Conservation (phyloP, 495 filamentous ascomycete species). For the Evernia prunastri region DNA sequence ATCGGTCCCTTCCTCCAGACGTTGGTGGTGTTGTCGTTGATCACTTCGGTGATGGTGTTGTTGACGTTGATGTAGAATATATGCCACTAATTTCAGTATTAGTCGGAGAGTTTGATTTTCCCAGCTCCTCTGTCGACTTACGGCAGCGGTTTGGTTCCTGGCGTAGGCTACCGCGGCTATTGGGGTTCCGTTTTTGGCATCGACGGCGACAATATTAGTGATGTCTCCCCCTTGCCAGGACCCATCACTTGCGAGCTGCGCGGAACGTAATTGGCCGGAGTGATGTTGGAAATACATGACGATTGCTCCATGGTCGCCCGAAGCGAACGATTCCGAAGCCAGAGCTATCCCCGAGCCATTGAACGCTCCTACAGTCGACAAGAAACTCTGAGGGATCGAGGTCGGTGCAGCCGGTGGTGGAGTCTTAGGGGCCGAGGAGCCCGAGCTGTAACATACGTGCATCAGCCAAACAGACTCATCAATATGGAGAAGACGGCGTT, state of each 20-base stretch:
- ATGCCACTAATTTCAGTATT: constrained; percentile 25
- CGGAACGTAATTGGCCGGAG: constrained; percentile 30
- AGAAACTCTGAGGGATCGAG: constrained; percentile 15
- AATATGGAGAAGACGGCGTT: neutral
- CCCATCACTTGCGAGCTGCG: constrained; percentile 24
- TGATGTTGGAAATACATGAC: constrained; percentile 36
- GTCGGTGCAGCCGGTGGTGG: neutral
- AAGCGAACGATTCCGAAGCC: constrained; percentile 32
- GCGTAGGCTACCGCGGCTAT: constrained; percentile 33
- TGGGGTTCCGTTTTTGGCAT: constrained; percentile 35
- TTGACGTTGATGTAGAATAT: constrained; percentile 32
- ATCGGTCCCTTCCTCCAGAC: constrained; percentile 29
- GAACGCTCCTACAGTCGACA: constrained; percentile 32
- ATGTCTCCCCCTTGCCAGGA: constrained; percentile 29
- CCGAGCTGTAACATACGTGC: constrained; percentile 7
- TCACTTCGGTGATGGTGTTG: constrained; percentile 28
- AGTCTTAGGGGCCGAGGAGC: neutral
- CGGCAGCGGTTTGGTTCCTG: constrained; percentile 23
- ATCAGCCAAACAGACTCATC: neutral
- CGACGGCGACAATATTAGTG: constrained; percentile 30
- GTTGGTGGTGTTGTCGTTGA: constrained; percentile 29
- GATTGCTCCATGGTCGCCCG: constrained; percentile 26
- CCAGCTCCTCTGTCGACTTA: constrained; percentile 4
- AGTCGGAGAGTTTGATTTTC: neutral
- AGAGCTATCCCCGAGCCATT: constrained; percentile 35